Percentiles rank a stretch among this genome's conserved stretches.
Conservation (phyloP, 352 stramenopile genomes). For the Phytophthora brassicae region DNA sequence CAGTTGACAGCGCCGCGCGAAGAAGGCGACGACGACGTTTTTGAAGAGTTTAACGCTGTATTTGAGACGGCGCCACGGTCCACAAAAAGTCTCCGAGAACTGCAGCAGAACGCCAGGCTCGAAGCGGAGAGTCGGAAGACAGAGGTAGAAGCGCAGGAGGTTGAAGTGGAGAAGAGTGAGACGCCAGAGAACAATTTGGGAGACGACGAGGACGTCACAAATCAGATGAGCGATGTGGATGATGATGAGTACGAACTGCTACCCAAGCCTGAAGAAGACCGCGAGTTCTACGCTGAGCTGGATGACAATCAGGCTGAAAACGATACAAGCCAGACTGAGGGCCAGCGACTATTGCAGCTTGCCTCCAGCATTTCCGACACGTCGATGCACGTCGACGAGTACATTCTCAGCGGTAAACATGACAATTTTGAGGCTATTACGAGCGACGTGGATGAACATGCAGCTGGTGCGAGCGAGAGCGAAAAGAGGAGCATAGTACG, state of each 20-base stretch:
- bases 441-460: conserved; percentile 44
- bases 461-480: conserved; percentile 34
- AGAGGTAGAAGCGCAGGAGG: not conserved
- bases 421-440: conserved; percentile 53
- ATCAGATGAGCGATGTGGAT: too few species aligned
- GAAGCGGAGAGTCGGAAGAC: conserved; percentile 3
- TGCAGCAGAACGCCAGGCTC: conserved; percentile 16
- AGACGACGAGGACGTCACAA: conserved; percentile 28
- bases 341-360: conserved; percentile 34
- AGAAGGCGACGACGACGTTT: conserved; percentile 29
- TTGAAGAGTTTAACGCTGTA: conserved; percentile 36
- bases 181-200: conserved; percentile 12
- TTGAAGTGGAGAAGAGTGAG: not conserved
- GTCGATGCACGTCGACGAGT: conserved; percentile 55
- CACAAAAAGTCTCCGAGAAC: conserved; percentile 21
- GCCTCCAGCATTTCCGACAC: conserved; percentile 38
- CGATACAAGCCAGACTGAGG: conserved; percentile 17
- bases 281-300: conserved; percentile 34
- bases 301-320: conserved; percentile 28
- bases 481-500: conserved; percentile 51
- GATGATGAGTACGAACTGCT: conserved; percentile 44
- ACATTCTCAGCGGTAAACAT: conserved; percentile 52
- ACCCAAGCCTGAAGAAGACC: conserved; percentile 33
- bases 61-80: conserved; percentile 25
- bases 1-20: conserved; percentile 3